Evolutionary conservation across 1,284 basidiomycete species (phyloP).

Genomic region (Ustilago trichophora): DNA sequence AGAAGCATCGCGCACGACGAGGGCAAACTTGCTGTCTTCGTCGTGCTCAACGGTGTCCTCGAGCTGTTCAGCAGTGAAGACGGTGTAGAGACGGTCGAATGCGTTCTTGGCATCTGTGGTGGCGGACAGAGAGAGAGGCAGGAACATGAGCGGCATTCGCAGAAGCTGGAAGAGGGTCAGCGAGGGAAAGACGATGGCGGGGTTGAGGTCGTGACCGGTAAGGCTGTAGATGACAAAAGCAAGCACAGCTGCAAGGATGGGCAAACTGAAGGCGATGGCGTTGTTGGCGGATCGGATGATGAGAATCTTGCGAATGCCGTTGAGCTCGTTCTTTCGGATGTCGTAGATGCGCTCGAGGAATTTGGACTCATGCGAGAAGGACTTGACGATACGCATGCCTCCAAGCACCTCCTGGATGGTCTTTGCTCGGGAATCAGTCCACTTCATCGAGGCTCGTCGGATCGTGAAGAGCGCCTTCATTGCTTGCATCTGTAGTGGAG

Average conservation of each 20-base stretch:
- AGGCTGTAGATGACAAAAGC: conserved; percentile 84
- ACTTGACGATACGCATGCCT: conserved; percentile 66
- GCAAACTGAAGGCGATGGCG: conserved; percentile 76
- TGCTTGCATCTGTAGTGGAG: conserved; percentile 75
- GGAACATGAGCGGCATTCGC: conserved; percentile 78
- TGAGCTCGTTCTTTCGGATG: conserved; percentile 79
- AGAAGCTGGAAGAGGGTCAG: conserved; percentile 70
- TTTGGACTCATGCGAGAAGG: conserved; percentile 58
- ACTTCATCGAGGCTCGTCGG: conserved; percentile 81
- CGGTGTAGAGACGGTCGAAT: conserved; percentile 61
- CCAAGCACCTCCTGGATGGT: conserved; percentile 63
- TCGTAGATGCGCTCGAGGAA: conserved; percentile 74
- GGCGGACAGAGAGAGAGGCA: conserved; percentile 62
- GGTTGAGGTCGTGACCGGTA: conserved; percentile 75
- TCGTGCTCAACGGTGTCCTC: conserved; percentile 77
- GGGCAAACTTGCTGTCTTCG: conserved; percentile 49
- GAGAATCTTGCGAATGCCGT: conserved; percentile 79
- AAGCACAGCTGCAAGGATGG: conserved; percentile 82
- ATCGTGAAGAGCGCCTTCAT: conserved; percentile 80
- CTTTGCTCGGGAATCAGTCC: conserved; percentile 77
- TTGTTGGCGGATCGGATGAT: conserved; percentile 78
- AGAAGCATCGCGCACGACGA: conserved; percentile 35
- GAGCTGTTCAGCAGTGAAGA: conserved; percentile 75
- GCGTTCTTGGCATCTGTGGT: conserved; percentile 62
- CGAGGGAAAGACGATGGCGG: conserved; percentile 69